A percentile compares a stretch with the other conserved stretches of the same genome.
Conservation (phyloP, 2,329 filamentous ascomycete species). For the Claviceps sp. region DNA sequence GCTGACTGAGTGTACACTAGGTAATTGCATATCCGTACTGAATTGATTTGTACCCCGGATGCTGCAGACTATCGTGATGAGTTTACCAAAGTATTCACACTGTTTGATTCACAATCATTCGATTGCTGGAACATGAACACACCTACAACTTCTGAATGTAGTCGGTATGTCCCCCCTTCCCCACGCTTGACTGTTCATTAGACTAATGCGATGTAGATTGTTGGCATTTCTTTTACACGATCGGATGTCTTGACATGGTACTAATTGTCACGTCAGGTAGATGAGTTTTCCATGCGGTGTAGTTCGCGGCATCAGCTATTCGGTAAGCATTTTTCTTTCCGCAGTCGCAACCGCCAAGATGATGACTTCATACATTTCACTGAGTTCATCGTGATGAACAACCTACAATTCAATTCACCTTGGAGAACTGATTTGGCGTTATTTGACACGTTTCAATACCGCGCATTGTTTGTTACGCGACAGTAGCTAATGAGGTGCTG, state of each 20-base stretch:
- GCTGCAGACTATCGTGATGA: constrained; percentile 29
- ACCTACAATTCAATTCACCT: constrained; percentile 33
- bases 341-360: constrained; percentile 20
- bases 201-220: neutral
- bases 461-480: neutral
- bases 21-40: constrained; percentile 16
- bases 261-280: neutral
- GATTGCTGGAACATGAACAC: constrained; percentile 38
- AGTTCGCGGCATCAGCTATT: neutral
- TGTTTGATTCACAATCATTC: constrained; percentile 35
- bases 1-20: constrained; percentile 17
- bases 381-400: constrained; percentile 44
- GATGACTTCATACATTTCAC: constrained; percentile 37
- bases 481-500: neutral
- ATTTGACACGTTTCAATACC: neutral
- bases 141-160: constrained; percentile 38
- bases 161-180: constrained; percentile 15
- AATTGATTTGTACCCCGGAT: constrained; percentile 3
- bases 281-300: neutral
- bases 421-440: constrained; percentile 43
- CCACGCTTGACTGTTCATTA: neutral
- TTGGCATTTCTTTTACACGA: neutral
- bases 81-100: constrained; percentile 41
- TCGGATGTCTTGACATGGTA: constrained; percentile 1
- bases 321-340: neutral